Percentiles rank a stretch among this genome's conserved stretches.
phyloP scores from a whole-genome alignment of 202 grass and related monocot species.

The Schoenoplectus tabernaemontani region DNA sequence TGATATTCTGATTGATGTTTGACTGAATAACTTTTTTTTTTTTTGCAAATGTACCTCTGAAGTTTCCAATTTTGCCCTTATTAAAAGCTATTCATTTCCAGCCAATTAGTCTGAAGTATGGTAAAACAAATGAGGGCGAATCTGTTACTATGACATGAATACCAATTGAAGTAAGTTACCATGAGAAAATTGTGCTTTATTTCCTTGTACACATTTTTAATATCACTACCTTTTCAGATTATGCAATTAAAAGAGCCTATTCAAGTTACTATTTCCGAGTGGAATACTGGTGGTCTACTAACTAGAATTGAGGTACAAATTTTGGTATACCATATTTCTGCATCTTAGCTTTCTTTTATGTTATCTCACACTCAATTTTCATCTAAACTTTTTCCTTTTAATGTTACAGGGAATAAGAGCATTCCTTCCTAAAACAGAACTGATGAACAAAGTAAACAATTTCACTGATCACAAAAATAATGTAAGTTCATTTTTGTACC shows the following conservation, averaged over 20 bases:
- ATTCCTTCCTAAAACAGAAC: slow-evolving; percentile 81
- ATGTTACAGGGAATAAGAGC: slow-evolving; percentile 67
- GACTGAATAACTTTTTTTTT: neutral
- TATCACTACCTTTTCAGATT: slow-evolving; percentile 49
- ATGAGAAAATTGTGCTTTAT: neutral
- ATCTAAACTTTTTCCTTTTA: neutral
- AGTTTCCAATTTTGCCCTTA: neutral
- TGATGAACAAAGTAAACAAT: slow-evolving; percentile 56
- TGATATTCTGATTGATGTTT: neutral
- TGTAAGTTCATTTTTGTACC: slow-evolving; percentile 24
- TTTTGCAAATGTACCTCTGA: neutral
- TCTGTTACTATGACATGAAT: neutral
- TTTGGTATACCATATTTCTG: neutral
- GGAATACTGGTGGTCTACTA: slow-evolving; percentile 87
- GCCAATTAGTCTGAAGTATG: neutral
- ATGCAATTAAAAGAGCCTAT: slow-evolving; percentile 76
- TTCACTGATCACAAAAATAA: slow-evolving; percentile 78
- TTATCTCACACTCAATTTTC: neutral
- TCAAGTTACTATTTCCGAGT: slow-evolving; percentile 76
- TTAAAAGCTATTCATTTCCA: neutral
- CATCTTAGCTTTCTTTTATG: slow-evolving; percentile 2
- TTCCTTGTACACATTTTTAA: slow-evolving; percentile 7
- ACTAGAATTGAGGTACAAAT: slow-evolving; percentile 70
- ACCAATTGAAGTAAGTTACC: neutral
- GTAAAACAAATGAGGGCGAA: neutral